These are phyloP conservation scores for Viola pubescens DNA, from an alignment of 441 rosid genomes.

Conservation along the genomic window DNA sequence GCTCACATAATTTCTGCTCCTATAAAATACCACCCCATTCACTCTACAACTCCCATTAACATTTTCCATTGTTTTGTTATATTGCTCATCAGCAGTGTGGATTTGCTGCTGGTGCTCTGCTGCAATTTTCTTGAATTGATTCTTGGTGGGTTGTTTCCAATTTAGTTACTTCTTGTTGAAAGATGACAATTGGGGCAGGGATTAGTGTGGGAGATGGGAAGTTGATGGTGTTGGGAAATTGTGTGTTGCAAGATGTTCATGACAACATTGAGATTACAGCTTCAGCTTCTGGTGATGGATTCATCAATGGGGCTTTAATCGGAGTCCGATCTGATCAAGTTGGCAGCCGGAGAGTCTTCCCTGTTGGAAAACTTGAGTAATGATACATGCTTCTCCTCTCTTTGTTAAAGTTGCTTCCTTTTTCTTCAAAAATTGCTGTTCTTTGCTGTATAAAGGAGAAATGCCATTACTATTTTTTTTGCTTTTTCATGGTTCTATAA, in stretches of 20 bases:
- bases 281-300: slow-evolving; percentile 36
- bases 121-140: no score
- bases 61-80: no score
- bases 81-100: no score
- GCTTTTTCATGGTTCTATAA: neutral
- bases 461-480: neutral
- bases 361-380: slow-evolving; percentile 71
- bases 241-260: slow-evolving; percentile 39
- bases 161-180: neutral
- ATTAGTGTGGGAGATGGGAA: slow-evolving; percentile 41
- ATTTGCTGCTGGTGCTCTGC: no score
- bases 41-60: no score
- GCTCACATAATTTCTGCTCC: no score
- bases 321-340: slow-evolving; percentile 54
- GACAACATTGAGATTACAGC: slow-evolving; percentile 38
- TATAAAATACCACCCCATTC: no score
- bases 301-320: slow-evolving; percentile 54
- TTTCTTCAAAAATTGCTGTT: neutral
- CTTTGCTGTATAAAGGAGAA: neutral
- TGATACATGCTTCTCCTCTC: slow-evolving; percentile 3
- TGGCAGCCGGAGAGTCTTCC: slow-evolving; percentile 59
- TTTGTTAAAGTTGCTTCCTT: neutral
- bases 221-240: slow-evolving; percentile 49
- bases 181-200: slow-evolving; percentile 67
- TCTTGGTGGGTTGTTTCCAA: no score